Evolutionary conservation across 2,329 filamentous ascomycete species (phyloP), one percentile per base, ranked within the genome.

Genomic region (Calonectria pseudoturangicola): DNA sequence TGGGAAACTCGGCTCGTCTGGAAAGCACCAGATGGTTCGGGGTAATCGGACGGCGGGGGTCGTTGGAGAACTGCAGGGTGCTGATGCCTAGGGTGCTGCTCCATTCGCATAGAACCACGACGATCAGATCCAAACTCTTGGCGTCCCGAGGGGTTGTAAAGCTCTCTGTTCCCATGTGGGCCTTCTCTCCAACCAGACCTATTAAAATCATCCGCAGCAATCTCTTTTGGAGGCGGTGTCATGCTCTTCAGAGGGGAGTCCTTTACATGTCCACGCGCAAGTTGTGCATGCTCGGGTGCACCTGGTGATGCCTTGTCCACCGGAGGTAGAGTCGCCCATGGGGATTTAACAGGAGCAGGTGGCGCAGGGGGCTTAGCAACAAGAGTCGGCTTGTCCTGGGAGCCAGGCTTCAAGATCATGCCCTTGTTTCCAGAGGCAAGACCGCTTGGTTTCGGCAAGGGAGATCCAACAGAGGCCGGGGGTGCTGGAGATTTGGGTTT

Each of bases 121-220:
- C 95, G 92, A 74, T 98, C 95, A 66, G 90, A 87, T 4, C 96
- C 96, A 18, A 96, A 95, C 82, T 98, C 96, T 78, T 98, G 98
- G 64, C 95, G 93, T 21, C 96, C 96, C 67, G 95, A 98, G n/a
- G 96, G 98, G 82, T 98, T 98, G 86, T 92, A 98, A 0, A 98
- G 87, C 83, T 98, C 96, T 70, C 94, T 89, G 74, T 91, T 92
- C 13, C 89, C 88, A 69, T 90, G 88, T 0, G 87, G 88, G 6
- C 92, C 90, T 74, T 98, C 95, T 79, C 94, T 90, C 93, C 94
- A 98, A 41, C 92, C 90, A 66, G 93, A 91, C 74, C 97, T 91
- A 82, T 93, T 97, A 81, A 98, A 98, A 76, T 98, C 96, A 83
- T 98, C 97, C 0, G 96, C 94, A 7, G 95, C 95, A 75, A 98